A percentile compares a stretch with the other conserved stretches of the same genome.
These are phyloP conservation scores for Coniochaeta hoffmannii DNA, from an alignment of 2,329 filamentous ascomycete genomes.

Conservation along the genomic window DNA sequence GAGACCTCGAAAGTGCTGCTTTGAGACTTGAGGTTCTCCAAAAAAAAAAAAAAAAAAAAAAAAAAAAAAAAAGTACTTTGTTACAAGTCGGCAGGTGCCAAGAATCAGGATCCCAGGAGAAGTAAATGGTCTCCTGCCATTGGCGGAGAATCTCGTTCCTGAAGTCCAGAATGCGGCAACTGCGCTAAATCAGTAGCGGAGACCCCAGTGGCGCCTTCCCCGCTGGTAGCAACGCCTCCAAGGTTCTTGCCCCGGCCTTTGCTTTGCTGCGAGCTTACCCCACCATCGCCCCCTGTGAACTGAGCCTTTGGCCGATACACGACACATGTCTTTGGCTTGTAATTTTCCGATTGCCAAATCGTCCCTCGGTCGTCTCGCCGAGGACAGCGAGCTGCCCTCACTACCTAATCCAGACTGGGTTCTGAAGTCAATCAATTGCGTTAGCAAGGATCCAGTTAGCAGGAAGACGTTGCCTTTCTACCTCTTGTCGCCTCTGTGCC, in stretches of 20 bases:
- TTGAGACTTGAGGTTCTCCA: background rate
- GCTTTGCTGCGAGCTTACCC: background rate
- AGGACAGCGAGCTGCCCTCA: background rate
- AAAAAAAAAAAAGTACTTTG: background rate
- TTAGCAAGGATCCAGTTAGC: background rate
- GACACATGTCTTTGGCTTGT: background rate
- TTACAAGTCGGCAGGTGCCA: background rate
- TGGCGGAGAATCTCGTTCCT: conserved; percentile 3
- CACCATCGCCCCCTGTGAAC: background rate
- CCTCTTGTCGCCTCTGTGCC: background rate
- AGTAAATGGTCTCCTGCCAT: background rate
- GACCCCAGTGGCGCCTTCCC: conserved; percentile 2
- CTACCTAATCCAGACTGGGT: background rate
- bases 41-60: background rate
- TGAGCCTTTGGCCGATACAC: background rate
- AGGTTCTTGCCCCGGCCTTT: background rate
- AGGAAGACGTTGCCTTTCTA: background rate
- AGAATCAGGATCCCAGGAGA: background rate
- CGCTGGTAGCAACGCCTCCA: background rate
- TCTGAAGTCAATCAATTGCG: background rate
- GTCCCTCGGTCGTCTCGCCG: background rate
- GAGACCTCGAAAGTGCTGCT: background rate
- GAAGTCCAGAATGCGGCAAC: conserved; percentile 2
- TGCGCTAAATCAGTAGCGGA: background rate
- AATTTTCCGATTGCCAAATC: background rate